Conservation (phyloP, 768 basidiomycete species). For the Lactarius indigo region DNA sequence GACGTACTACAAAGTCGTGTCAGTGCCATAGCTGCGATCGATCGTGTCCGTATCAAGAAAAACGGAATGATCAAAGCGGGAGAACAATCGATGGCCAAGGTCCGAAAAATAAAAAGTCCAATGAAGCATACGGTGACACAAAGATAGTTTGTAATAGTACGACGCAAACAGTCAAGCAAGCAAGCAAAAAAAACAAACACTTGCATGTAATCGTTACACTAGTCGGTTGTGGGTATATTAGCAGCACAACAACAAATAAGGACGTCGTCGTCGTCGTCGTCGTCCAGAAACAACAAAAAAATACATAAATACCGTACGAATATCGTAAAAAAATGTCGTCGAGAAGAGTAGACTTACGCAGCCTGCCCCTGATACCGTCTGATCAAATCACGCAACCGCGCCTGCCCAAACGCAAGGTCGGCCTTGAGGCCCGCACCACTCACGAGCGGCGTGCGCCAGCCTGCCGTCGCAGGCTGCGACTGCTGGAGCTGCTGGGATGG, state of each 20-base stretch:
- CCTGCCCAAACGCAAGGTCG: constrained; percentile 73
- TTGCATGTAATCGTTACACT: not conserved
- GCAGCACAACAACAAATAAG: not conserved
- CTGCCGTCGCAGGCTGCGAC: constrained; percentile 3
- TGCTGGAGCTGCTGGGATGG: too few species aligned
- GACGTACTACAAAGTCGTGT: not conserved
- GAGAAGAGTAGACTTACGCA: not conserved
- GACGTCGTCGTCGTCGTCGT: not conserved
- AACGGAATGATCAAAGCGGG: not conserved
- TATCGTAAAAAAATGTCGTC: not conserved
- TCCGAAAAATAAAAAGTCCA: not conserved
- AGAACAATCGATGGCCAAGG: not conserved
- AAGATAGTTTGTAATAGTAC: not conserved
- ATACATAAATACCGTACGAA: not conserved
- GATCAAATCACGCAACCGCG: constrained; percentile 71
- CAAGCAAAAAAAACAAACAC: not conserved
- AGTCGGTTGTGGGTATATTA: not conserved
- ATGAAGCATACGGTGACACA: too few species aligned
- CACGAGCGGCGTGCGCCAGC: constrained; percentile 8
- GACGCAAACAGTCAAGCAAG: not conserved
- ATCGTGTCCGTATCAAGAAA: not conserved
- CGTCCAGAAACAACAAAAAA: too few species aligned
- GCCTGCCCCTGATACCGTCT: constrained; percentile 67
- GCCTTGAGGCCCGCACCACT: constrained; percentile 26
- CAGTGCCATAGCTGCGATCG: not conserved